Percentiles rank a stretch among this genome's conserved stretches.
Evolutionary conservation across 1,284 basidiomycete genomes (phyloP).

Genomic region (Malassezia yamatoensis): DNA sequence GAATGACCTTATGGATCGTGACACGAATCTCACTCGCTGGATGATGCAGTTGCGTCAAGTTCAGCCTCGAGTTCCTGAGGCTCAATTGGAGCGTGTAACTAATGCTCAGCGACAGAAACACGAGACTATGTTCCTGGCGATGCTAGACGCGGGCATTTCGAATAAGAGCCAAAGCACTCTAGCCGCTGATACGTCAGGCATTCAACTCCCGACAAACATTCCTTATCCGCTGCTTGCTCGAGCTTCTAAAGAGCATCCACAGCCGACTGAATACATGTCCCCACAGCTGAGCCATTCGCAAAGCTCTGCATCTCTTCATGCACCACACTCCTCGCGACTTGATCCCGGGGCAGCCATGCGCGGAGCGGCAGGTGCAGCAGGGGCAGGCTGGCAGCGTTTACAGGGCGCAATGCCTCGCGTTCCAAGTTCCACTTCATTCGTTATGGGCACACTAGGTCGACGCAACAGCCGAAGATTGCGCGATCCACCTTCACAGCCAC

Average conservation of each 20-base stretch:
- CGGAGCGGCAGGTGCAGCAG: constrained; percentile 1
- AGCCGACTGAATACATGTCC: not conserved
- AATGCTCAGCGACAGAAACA: not conserved
- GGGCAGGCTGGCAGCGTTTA: not conserved
- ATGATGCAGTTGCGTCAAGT: constrained; percentile 2
- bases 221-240: constrained; percentile 14
- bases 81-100: not conserved
- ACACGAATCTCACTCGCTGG: constrained; percentile 9
- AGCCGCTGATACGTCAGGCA: not conserved
- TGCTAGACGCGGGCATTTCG: not conserved
- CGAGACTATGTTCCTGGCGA: not conserved
- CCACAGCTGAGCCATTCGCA: not conserved
- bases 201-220: constrained; percentile 14
- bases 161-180: not conserved
- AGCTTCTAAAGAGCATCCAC: not conserved
- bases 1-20: constrained; percentile 7
- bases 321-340: not conserved
- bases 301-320: not conserved
- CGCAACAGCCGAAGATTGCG: constrained; percentile 2
- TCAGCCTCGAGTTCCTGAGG: constrained; percentile 5
- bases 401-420: constrained; percentile 6
- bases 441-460: constrained; percentile 2
- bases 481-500: not conserved
- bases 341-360: not conserved
- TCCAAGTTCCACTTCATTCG: not conserved